Conservation (phyloP, 371 early-diverging fungal genomes). For the Mortierella sp. region DNA sequence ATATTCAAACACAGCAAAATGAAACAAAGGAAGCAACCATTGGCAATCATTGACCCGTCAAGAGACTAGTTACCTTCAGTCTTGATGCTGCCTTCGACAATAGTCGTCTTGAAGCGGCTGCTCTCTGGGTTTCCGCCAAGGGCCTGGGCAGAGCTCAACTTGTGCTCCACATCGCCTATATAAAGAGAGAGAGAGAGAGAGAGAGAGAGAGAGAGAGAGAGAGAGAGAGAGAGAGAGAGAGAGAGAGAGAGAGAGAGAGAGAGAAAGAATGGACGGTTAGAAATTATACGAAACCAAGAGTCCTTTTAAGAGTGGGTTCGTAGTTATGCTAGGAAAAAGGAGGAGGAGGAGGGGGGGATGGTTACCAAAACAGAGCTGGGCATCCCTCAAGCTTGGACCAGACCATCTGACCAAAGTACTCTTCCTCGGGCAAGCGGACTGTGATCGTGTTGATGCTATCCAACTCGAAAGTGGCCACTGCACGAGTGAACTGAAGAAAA, state of each 20-base stretch:
- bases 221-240: too few species aligned
- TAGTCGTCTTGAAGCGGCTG: conserved; percentile 43
- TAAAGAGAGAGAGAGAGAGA: neutral
- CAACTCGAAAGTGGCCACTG: conserved; percentile 37
- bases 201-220: too few species aligned
- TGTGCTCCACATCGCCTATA: conserved; percentile 27
- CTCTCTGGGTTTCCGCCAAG: conserved; percentile 29
- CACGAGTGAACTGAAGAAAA: conserved; percentile 23
- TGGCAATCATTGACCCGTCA: neutral
- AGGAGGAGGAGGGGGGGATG: too few species aligned
- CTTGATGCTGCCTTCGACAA: conserved; percentile 25
- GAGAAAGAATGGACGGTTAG: too few species aligned
- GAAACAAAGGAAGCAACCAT: neutral
- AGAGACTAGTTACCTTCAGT: conserved; percentile 30
- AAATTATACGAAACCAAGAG: too few species aligned
- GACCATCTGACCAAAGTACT: conserved; percentile 50
- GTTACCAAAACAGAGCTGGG: conserved; percentile 30
- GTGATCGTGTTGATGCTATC: conserved; percentile 33
- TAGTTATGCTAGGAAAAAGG: too few species aligned
- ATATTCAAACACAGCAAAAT: neutral
- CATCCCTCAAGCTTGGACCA: conserved; percentile 41
- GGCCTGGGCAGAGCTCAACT: conserved; percentile 29
- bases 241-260: neutral
- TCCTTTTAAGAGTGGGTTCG: too few species aligned
- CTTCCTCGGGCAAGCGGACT: conserved; percentile 29